A percentile compares a stretch with the other conserved stretches of the same genome.
Conservation (phyloP, 768 basidiomycete genomes). For the Daedaleopsis nitida region DNA sequence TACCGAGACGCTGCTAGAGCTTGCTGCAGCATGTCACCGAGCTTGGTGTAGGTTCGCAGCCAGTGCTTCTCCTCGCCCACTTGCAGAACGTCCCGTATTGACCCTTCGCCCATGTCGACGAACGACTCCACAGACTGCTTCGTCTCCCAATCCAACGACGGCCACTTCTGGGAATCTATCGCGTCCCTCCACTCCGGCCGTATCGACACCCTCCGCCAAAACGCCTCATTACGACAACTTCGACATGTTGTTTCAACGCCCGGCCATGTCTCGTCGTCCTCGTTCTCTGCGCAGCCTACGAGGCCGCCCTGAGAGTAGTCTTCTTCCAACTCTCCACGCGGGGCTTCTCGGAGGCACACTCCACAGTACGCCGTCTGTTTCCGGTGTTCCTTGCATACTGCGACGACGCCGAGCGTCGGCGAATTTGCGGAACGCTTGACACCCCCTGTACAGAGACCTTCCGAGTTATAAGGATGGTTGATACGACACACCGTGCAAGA, state of each 20-base stretch:
- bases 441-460: constrained; percentile 49
- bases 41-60: constrained; percentile 64
- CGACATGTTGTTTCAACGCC: constrained; percentile 68
- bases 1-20: constrained; percentile 62
- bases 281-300: constrained; percentile 65
- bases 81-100: constrained; percentile 57
- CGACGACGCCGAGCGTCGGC: constrained; percentile 46
- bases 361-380: constrained; percentile 60
- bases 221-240: constrained; percentile 62
- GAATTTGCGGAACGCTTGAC: constrained; percentile 46
- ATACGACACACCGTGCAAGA: constrained; percentile 72
- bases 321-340: constrained; percentile 43
- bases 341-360: constrained; percentile 66
- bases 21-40: constrained; percentile 66
- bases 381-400: constrained; percentile 67
- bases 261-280: constrained; percentile 71
- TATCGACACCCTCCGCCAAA: constrained; percentile 59
- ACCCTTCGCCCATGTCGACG: constrained; percentile 73
- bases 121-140: constrained; percentile 70
- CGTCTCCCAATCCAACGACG: constrained; percentile 62
- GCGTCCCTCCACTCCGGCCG: constrained; percentile 56
- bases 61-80: constrained; percentile 73
- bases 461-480: constrained; percentile 53
- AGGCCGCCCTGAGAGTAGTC: constrained; percentile 33
- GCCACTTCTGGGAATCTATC: constrained; percentile 46